phyloP scores from a whole-genome alignment of 2,329 filamentous ascomycete genomes.

The Aspergillus oerlinghausenensis region DNA sequence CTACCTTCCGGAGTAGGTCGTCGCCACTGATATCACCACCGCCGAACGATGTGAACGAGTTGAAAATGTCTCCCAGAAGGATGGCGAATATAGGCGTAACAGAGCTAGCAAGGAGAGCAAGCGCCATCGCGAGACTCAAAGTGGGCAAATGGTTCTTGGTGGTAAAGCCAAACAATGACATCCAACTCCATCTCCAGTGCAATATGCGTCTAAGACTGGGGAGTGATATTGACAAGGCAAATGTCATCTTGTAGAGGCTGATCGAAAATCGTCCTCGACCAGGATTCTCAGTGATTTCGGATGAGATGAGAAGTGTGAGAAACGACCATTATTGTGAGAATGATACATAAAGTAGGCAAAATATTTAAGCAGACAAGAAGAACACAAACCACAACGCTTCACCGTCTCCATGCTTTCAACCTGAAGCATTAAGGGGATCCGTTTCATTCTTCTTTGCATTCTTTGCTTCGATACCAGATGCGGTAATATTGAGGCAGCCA shows the following conservation, averaged over 20 bases:
- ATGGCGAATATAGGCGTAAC: conserved; percentile 63
- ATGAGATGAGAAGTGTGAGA: not conserved
- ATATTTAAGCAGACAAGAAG: not conserved
- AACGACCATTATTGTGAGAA: not conserved
- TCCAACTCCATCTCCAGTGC: conserved; percentile 37
- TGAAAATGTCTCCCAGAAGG: conserved; percentile 70
- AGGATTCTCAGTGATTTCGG: not conserved
- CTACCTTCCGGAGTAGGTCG: conserved; percentile 54
- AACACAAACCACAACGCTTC: not conserved
- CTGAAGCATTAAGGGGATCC: conserved; percentile 1
- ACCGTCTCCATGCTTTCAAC: conserved; percentile 11
- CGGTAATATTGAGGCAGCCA: conserved; percentile 20
- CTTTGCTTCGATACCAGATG: conserved; percentile 6
- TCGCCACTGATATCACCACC: conserved; percentile 46
- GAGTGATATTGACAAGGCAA: not conserved
- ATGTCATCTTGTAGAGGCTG: conserved; percentile 1
- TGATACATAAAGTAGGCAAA: not conserved
- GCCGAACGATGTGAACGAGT: conserved; percentile 64
- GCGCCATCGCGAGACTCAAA: conserved; percentile 51
- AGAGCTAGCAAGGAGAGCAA: conserved; percentile 57
- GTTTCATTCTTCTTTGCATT: not conserved
- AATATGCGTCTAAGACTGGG: not conserved
- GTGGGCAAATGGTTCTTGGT: conserved; percentile 54
- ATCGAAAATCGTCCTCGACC: not conserved
- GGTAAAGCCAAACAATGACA: conserved; percentile 68